phyloP scores from a whole-genome alignment of 2,329 filamentous ascomycete genomes.

The Microcyclosporella mali region DNA sequence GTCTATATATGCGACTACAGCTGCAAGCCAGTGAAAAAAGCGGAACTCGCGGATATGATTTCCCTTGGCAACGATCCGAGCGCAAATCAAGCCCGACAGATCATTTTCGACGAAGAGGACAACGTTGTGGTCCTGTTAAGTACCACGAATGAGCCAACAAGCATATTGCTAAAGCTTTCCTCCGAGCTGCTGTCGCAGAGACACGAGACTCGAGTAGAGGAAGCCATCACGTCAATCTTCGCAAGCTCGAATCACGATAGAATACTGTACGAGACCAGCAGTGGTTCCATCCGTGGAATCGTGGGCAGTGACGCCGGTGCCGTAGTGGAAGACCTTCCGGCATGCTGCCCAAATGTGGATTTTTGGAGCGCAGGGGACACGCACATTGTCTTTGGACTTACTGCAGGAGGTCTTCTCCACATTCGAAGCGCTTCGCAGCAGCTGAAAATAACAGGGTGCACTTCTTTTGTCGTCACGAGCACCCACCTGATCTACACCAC shows the following conservation, averaged over 20 bases:
- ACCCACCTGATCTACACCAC: constrained; percentile 89
- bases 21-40: constrained; percentile 44
- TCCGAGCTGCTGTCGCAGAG: too few species aligned
- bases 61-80: constrained; percentile 2
- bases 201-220: not conserved
- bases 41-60: constrained; percentile 20
- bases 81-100: constrained; percentile 34
- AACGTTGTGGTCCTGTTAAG: constrained; percentile 31
- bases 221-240: constrained; percentile 15
- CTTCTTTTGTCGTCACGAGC: constrained; percentile 76
- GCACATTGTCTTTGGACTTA: constrained; percentile 56
- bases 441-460: constrained; percentile 76
- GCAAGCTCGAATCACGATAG: constrained; percentile 15
- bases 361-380: constrained; percentile 33
- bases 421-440: constrained; percentile 49
- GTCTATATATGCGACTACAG: constrained; percentile 64
- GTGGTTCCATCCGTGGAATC: constrained; percentile 7
- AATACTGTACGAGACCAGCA: constrained; percentile 20
- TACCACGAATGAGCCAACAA: constrained; percentile 11
- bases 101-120: constrained; percentile 41
- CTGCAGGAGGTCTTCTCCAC: constrained; percentile 63
- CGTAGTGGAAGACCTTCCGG: constrained; percentile 16
- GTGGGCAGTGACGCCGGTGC: constrained; percentile 1
- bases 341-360: constrained; percentile 23
- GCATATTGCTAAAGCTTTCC: not conserved